phyloP scores from a whole-genome alignment of 345 rosid species.

The Linum usitatissimum region DNA sequence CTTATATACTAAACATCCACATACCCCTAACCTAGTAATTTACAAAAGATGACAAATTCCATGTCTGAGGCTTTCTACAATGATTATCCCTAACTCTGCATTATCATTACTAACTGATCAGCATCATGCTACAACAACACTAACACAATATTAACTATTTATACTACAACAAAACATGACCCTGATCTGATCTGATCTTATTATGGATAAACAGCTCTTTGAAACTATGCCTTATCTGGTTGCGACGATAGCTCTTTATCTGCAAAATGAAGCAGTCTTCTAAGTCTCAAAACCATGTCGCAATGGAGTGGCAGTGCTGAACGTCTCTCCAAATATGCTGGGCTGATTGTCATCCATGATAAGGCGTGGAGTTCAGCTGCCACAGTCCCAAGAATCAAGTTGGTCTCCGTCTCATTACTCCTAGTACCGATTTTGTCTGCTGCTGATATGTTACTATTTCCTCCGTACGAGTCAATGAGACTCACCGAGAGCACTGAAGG shows the following conservation, averaged over 20 bases:
- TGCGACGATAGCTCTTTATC: conserved; percentile 40
- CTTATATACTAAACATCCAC: too few relatives aligned
- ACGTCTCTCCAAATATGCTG: conserved; percentile 72
- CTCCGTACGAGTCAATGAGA: conserved; percentile 84
- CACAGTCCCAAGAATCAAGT: conserved; percentile 64
- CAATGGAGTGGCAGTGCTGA: conserved; percentile 80
- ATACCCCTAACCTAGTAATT: too few relatives aligned
- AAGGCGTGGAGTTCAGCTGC: conserved; percentile 95
- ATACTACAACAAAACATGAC: too few relatives aligned
- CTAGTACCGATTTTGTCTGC: conserved; percentile 53
- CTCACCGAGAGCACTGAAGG: conserved; percentile 81
- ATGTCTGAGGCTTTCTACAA: too few relatives aligned
- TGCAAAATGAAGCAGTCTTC: conserved; percentile 95
- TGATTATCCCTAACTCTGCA: too few relatives aligned
- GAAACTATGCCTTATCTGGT: conserved; percentile 8
- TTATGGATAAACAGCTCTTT: too few relatives aligned
- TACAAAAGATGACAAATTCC: too few relatives aligned
- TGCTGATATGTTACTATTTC: conserved; percentile 29
- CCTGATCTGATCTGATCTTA: too few relatives aligned
- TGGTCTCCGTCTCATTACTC: conserved; percentile 69
- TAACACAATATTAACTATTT: too few relatives aligned
- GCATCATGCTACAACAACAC: too few relatives aligned
- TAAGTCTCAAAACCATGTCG: conserved; percentile 89
- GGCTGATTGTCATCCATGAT: conserved; percentile 97
- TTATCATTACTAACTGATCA: too few relatives aligned